Percentiles rank a stretch among this genome's conserved stretches.
Evolutionary conservation across 192 early-diverging fungal species (phyloP).

Genomic region (Podila verticillata): DNA sequence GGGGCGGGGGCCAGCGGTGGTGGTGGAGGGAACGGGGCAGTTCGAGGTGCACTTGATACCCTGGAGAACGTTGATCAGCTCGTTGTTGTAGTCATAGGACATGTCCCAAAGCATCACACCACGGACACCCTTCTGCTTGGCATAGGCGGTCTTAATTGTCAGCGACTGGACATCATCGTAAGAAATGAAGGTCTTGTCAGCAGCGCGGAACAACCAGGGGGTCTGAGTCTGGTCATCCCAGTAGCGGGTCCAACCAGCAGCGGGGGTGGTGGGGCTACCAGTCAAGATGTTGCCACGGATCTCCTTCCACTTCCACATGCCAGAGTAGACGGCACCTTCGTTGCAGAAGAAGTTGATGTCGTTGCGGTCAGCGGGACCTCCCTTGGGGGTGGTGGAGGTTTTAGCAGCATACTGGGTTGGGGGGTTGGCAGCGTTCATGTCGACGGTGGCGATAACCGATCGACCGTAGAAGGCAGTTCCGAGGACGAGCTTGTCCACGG

Average conservation of each 20-base stretch:
- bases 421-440: slow-evolving; percentile 29
- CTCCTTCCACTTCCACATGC: slow-evolving; percentile 76
- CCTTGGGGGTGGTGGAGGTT: slow-evolving; percentile 56
- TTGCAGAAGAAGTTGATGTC: slow-evolving; percentile 63
- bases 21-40: slow-evolving; percentile 39
- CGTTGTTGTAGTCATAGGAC: slow-evolving; percentile 47
- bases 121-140: slow-evolving; percentile 57
- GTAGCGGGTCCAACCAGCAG: slow-evolving; percentile 69
- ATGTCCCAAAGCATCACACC: slow-evolving; percentile 76
- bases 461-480: slow-evolving; percentile 75
- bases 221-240: slow-evolving; percentile 76
- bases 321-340: slow-evolving; percentile 59
- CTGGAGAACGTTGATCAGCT: slow-evolving; percentile 52
- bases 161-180: slow-evolving; percentile 82
- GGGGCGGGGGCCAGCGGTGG: slow-evolving; percentile 1
- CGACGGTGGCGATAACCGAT: slow-evolving; percentile 39
- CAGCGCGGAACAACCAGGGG: slow-evolving; percentile 76
- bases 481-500: slow-evolving; percentile 64
- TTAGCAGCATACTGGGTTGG: slow-evolving; percentile 35
- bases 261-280: slow-evolving; percentile 61
- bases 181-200: slow-evolving; percentile 72
- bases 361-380: slow-evolving; percentile 64
- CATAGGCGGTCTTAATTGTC: slow-evolving; percentile 67
- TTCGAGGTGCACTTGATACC: slow-evolving; percentile 42
- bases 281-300: slow-evolving; percentile 72